Base-by-base conservation (phyloP, 2,329 filamentous ascomycete species). In the Ceratocystis destructans region DNA sequence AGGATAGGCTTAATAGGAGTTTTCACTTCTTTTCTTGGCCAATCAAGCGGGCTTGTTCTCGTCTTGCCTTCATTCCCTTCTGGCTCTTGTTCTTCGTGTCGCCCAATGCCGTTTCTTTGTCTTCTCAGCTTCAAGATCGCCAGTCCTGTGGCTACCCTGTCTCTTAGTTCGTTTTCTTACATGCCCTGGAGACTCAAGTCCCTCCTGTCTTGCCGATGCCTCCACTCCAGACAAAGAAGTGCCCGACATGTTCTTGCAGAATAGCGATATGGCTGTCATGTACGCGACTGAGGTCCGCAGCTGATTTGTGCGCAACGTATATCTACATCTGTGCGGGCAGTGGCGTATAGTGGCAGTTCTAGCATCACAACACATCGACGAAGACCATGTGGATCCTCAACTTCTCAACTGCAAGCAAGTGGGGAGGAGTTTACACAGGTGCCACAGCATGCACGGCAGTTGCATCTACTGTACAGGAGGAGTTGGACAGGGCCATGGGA, bases 201-300 rank as follows among this genome's bases (percentile, higher is more conserved):
- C 5, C 75, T 72, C 17, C 71, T 50, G n/a, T n/a, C 46, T 22
- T 22, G 22, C n/a, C 46, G 22, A 50, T n/a, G 20, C 2, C 20
- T 37, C 3, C 33, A 37, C 33, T 3, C 1, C n/a, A 22, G 17
- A 7, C 73, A 68, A 44, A 31, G 37, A 62, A 64, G 69, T 78
- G 4, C 69, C 82, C 0, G 72, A 74, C 4, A 70, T 82, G 0
- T 70, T 71, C 0, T 74, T 88, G 2, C 76, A 78, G 6, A 85
- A 88, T 71, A 86, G 85, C 0, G 85, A 88, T 71, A 79, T 87
- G 10, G 78, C 84, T 1, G 75, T 87, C 20, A 87, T 87, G 84
- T 79, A 85, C 69, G 85, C 84, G 0, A 75, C 74, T 0, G 74
- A 76, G 0, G 81, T 88, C 12, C 86, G 88, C 70, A 76, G 78